Evolutionary conservation across 257 asterid species (phyloP).

Genomic region (Vinca minor): DNA sequence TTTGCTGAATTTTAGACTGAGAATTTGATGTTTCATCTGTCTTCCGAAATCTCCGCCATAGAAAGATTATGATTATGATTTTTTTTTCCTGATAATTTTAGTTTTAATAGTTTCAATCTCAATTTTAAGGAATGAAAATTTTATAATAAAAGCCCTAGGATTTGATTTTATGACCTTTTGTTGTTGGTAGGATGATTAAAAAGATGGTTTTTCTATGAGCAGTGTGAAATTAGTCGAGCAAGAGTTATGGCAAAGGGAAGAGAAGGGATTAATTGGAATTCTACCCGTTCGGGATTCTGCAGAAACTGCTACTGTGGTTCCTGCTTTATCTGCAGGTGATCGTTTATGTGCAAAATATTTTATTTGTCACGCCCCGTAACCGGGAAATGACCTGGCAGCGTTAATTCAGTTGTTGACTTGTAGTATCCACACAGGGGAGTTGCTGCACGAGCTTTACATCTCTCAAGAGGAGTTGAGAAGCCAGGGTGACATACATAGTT

Average conservation of each 20-base stretch:
- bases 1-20: neutral
- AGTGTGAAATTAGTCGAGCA: conserved; percentile 97
- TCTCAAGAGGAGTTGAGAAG: conserved; percentile 97
- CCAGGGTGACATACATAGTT: conserved; percentile 96
- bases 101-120: neutral
- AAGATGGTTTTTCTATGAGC: conserved; percentile 6
- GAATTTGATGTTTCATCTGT: neutral
- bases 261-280: conserved; percentile 86
- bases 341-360: neutral
- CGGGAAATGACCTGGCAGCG: too few relatives aligned
- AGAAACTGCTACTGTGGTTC: conserved; percentile 38
- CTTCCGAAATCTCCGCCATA: conserved; percentile 4
- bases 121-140: neutral
- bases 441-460: conserved; percentile 95
- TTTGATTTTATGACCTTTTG: neutral
- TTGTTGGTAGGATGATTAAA: neutral
- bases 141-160: neutral
- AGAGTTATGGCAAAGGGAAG: conserved; percentile 99
- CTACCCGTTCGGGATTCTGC: conserved; percentile 87
- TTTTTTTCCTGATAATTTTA: neutral
- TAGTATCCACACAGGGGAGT: conserved; percentile 50
- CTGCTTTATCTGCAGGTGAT: conserved; percentile 60
- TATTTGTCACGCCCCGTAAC: too few relatives aligned
- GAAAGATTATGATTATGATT: too few relatives aligned
- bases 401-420: conserved; percentile 12